Evolutionary conservation across 768 basidiomycete species (phyloP), one percentile per base, ranked within the genome.

Genomic region (Leccinum aurantiacum): DNA sequence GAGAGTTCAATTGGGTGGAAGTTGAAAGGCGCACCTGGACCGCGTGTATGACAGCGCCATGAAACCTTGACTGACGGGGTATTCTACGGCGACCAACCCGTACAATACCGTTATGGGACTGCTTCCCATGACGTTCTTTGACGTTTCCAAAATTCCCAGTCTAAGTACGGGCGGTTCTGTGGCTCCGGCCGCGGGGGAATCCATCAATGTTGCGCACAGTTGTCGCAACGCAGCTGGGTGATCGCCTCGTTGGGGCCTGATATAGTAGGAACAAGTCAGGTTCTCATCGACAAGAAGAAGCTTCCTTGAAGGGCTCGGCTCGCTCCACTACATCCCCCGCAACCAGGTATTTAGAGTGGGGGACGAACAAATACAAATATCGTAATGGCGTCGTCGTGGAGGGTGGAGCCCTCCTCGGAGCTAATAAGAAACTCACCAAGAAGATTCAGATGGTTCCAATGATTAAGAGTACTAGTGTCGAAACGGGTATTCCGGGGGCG

Each of bases 61-160:
- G 73, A 73, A 73, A 73, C 74, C 71, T 72, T 71, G 70, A 57
- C 46, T 71, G 73, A 74, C 57, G 64, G 61, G 65, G 70, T 62
- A 63, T 64, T 65, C 58, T 72, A 65, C 65, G 60, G 73, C 67
- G 69, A 72, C 69, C 60, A 63, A 55, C 62, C 60, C 64, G 67
- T 60, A 60, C 35, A 56, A 60, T 17, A 69, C 64, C 31, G 22
- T 65, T 72, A 71, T 69, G 65, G 71, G 58, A 71, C 57, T 61
- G 60, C 64, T 71, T 61, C 65, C 44, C 73, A 67, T 73, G 61
- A 57, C 61, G 62, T 57, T 44, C 59, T 63, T 63, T 68, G 62
- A 60, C 62, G 58, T 67, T 69, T 67, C 58, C 59, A 54, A 60
- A 25, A 33, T 33, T 52, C 51, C 29, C 51, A 37, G 63, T 35